phyloP scores from a whole-genome alignment of 495 filamentous ascomycete species.

The Aspergillus heteromorphus region DNA sequence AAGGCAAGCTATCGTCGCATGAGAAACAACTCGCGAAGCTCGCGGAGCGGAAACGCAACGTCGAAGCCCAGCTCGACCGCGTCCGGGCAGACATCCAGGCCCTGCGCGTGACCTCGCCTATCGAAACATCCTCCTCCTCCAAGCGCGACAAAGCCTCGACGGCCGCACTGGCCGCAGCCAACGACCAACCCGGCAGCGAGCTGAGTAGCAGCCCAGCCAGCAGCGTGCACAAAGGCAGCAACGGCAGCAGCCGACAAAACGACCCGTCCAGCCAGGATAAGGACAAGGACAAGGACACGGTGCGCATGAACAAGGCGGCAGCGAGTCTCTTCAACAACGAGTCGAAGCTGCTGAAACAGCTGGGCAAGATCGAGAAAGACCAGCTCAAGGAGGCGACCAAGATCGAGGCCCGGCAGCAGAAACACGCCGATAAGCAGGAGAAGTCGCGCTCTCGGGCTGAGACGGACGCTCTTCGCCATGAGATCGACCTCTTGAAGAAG shows the following conservation, averaged over 20 bases:
- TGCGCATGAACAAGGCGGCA: slow-evolving; percentile 24
- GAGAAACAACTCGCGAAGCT: slow-evolving; percentile 75
- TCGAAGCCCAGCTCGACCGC: slow-evolving; percentile 62
- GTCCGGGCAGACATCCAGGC: slow-evolving; percentile 38
- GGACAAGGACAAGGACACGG: no score
- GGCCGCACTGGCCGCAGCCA: slow-evolving; percentile 10
- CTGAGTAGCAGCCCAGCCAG: slow-evolving; percentile 10
- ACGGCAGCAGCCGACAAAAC: not conserved
- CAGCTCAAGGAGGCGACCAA: slow-evolving; percentile 40
- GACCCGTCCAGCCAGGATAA: slow-evolving; percentile 12
- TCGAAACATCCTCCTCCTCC: slow-evolving; percentile 1
- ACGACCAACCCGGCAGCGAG: slow-evolving; percentile 14
- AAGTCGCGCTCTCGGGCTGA: slow-evolving; percentile 41
- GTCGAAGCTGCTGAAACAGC: slow-evolving; percentile 33
- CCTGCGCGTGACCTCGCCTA: slow-evolving; percentile 14
- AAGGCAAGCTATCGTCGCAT: slow-evolving; percentile 43
- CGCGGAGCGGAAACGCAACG: slow-evolving; percentile 59
- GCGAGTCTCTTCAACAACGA: slow-evolving; percentile 30
- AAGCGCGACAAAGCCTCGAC: slow-evolving; percentile 33
- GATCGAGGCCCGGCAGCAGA: slow-evolving; percentile 42
- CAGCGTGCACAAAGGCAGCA: slow-evolving; percentile 12
- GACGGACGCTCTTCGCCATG: slow-evolving; percentile 48
- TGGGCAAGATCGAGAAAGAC: slow-evolving; percentile 33
- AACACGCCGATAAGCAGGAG: slow-evolving; percentile 56
- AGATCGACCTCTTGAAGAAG: slow-evolving; percentile 48